Evolutionary conservation across 352 stramenopile species (phyloP).

Genomic region (Phytophthora idaei): DNA sequence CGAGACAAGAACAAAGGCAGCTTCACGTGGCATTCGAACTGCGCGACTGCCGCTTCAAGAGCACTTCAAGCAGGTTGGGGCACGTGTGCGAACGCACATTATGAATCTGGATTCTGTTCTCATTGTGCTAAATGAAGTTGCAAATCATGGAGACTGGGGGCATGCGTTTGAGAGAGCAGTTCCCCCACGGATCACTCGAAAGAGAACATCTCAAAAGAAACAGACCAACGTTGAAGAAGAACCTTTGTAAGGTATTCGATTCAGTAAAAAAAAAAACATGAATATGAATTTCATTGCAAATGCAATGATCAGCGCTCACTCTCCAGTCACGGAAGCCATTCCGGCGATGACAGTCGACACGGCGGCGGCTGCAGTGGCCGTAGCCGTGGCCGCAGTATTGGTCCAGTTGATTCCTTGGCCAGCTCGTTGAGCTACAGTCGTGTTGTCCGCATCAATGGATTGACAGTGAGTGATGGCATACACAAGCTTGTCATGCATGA

Average conservation of each 20-base stretch:
- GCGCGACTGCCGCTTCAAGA: conserved; percentile 74
- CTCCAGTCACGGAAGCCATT: conserved; percentile 36
- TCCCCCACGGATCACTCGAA: conserved; percentile 52
- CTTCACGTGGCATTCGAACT: conserved; percentile 33
- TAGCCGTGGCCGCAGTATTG: conserved; percentile 39
- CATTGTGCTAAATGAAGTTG: conserved; percentile 72
- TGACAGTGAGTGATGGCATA: conserved; percentile 91
- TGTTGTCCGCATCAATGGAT: conserved; percentile 90
- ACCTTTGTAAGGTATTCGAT: conserved; percentile 3
- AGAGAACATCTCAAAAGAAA: conserved; percentile 22
- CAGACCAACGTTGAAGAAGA: not conserved
- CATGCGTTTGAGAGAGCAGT: conserved; percentile 63
- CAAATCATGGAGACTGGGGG: conserved; percentile 70
- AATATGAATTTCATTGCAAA: not conserved
- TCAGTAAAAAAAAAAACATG: conserved; percentile 3
- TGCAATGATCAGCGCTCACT: conserved; percentile 17
- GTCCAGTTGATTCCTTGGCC: conserved; percentile 90
- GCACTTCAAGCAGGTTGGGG: conserved; percentile 30
- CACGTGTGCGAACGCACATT: conserved; percentile 56
- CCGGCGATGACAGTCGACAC: conserved; percentile 73
- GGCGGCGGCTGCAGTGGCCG: conserved; percentile 50
- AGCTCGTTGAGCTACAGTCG: conserved; percentile 85
- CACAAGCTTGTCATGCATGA: conserved; percentile 85
- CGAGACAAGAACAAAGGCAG: conserved; percentile 53
- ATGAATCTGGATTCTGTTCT: conserved; percentile 85